Conservation (phyloP, 345 rosid species). For the Arabis alpina region DNA sequence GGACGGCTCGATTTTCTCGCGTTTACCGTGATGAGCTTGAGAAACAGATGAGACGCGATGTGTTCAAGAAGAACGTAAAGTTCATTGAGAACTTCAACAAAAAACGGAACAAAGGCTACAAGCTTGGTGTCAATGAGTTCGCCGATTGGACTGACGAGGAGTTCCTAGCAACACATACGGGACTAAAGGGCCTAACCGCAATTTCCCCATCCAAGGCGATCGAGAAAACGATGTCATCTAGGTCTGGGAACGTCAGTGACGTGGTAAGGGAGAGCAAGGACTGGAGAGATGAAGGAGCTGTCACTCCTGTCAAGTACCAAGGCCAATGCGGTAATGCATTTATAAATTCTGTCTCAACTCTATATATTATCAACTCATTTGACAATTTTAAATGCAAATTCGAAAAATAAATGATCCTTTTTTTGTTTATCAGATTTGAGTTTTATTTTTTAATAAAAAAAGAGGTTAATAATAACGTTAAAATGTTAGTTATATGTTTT, state of each 20-base stretch:
- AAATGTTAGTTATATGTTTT: too few relatives aligned
- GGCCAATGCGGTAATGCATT: conserved; percentile 48
- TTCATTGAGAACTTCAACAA: conserved; percentile 48
- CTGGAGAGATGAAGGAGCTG: conserved; percentile 46
- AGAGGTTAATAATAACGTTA: too few relatives aligned
- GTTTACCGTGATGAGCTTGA: conserved; percentile 40
- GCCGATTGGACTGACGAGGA: conserved; percentile 56
- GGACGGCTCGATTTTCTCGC: conserved; percentile 43
- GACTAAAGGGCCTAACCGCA: conserved; percentile 32
- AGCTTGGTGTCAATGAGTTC: conserved; percentile 48
- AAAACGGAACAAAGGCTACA: conserved; percentile 39
- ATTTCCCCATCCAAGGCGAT: conserved; percentile 25
- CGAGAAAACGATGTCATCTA: conserved; percentile 9
- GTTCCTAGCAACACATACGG: conserved; percentile 45
- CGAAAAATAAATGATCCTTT: not conserved
- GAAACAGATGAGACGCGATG: conserved; percentile 43
- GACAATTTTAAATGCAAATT: not conserved
- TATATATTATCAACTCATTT: not conserved
- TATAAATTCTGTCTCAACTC: not conserved
- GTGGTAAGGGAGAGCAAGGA: not conserved
- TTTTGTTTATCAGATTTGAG: too few relatives aligned
- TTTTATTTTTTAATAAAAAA: too few relatives aligned
- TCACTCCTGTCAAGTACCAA: conserved; percentile 51
- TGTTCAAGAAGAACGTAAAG: conserved; percentile 50
- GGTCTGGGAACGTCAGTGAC: conserved; percentile 34